Base-by-base conservation (phyloP, 352 stramenopile species). In the Phytophthora pseudosyringae region DNA sequence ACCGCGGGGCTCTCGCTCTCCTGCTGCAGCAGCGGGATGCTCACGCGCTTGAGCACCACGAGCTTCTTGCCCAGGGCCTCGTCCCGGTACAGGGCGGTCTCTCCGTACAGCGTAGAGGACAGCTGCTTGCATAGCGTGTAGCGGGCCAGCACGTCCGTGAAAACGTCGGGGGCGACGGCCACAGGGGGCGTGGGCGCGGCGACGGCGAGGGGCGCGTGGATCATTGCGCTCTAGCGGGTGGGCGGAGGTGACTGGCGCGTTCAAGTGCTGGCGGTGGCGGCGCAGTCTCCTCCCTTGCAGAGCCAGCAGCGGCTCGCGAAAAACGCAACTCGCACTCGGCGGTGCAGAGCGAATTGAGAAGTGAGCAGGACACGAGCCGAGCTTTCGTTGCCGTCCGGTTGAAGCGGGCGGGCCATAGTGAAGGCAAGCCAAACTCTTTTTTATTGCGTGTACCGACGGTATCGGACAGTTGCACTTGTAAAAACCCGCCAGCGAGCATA, bases 21-120 rank as follows among this genome's bases (percentile, higher is more conserved):
- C 12, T 80, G 71, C 9, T 75, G 62, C 33, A 89, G 60, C 13
- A 71, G 47, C 2, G 57, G 48, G 13, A 89, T 63, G 46, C 54
- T 77, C 13, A 84, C 69, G 21, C 76, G 78, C 62, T 89, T 89
- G 67, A 89, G 78, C 61, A 89, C 80, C 9, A 86, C 71, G 35
- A 81, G 71, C 59, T 33, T 75, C 67, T 36, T 69, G 41, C 36
- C 48, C 15, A 59, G 61, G 10, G 40, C 41, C 18, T 69, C 49
- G 44, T 87, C 79, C 16, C 69, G 72, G 57, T 75, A 86, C 9
- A 90, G 66, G 26, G 71, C 59, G n/a, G 73, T 85, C 57, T 88
- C 75, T 47, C 79, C 79, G 55, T 85, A 88, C 31, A 88, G 64
- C 28, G 81, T 87, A 55, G 67, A 55, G 46, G 71, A 71, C 5